Evolutionary conservation across 2,329 filamentous ascomycete species (phyloP), one percentile per base, ranked within the genome.

Genomic region (Pyricularia sp.): DNA sequence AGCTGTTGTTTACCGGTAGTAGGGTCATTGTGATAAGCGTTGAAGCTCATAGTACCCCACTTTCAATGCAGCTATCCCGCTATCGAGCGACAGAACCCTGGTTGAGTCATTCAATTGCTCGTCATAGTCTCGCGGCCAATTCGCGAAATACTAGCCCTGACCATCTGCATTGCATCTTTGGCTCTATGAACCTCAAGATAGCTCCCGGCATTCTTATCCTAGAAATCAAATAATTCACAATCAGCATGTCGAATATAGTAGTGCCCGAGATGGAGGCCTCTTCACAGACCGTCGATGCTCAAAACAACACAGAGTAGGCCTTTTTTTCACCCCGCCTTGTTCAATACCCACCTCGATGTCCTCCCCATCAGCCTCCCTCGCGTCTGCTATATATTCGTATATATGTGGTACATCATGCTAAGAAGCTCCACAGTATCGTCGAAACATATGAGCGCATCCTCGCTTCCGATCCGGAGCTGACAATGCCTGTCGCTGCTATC

Each of bases 401-500:
- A 17, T 26, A 9, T 5, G 1, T 50, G 4, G 3, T 42, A 42
- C 14, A n/a, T 26, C 42, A 28, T 63, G 30, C 67, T 70, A 65
- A 30, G 12, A 33, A 26, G 12, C 30, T 12, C 50, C 66, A n/a
- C 71, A 86, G 84, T 76, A 87, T 88, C 73, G 85, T 88, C 70
- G 78, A 79, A 30, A 83, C 83, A 26, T 88, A 88, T 76, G 79
- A 82, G 72, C 78, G 79, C 70, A 82, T 88, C 70, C 84, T 88
- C 66, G 78, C 80, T 70, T 82, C 84, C 67, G 93, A 98, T 78
- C 85, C 91, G 12, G 92, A 97, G 71, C 86, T 98, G 68, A 97
- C 94, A 50, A 97, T 97, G 88, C 94, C 95, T 71, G 92, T 99
- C 69, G 95, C 95, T 70, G 76, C 74, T 73, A 79, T 79, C 77